These are phyloP conservation scores for Saturnispora dispora DNA, from an alignment of 805 yeast genomes.

Conservation along the genomic window DNA sequence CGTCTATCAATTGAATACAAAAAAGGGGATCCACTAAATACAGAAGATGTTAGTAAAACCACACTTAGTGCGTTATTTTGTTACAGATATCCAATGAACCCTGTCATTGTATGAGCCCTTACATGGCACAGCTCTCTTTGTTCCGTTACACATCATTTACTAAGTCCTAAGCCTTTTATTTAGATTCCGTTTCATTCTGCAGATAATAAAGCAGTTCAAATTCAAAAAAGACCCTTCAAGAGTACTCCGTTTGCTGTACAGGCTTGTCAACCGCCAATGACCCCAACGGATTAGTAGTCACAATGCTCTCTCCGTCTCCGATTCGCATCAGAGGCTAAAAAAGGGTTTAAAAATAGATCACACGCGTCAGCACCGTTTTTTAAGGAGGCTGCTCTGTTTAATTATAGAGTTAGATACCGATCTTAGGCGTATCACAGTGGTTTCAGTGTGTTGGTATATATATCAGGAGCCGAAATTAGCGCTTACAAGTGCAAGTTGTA, in stretches of 20 bases:
- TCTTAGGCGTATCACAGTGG: not conserved
- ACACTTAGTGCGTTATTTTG: too few relatives aligned
- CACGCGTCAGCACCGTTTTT: not conserved
- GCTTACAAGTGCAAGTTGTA: not conserved
- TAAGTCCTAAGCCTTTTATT: not conserved
- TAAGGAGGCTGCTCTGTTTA: not conserved
- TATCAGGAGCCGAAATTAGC: not conserved
- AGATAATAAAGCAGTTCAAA: not conserved
- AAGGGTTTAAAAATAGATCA: not conserved
- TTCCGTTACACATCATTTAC: not conserved
- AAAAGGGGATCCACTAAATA: too few relatives aligned
- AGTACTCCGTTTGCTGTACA: not conserved
- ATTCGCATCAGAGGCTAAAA: not conserved
- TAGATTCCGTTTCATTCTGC: not conserved
- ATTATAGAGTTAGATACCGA: not conserved
- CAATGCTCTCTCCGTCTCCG: not conserved
- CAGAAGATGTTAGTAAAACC: too few relatives aligned
- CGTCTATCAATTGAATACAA: too few relatives aligned
- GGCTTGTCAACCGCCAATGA: not conserved
- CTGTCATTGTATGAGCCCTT: not conserved
- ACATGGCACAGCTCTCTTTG: not conserved
- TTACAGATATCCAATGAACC: not conserved
- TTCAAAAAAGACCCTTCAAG: not conserved
- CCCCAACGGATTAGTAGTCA: not conserved
- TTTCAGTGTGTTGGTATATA: not conserved